Evolutionary conservation across 2,329 filamentous ascomycete genomes (phyloP).

Genomic region (Aspergillus candidus): DNA sequence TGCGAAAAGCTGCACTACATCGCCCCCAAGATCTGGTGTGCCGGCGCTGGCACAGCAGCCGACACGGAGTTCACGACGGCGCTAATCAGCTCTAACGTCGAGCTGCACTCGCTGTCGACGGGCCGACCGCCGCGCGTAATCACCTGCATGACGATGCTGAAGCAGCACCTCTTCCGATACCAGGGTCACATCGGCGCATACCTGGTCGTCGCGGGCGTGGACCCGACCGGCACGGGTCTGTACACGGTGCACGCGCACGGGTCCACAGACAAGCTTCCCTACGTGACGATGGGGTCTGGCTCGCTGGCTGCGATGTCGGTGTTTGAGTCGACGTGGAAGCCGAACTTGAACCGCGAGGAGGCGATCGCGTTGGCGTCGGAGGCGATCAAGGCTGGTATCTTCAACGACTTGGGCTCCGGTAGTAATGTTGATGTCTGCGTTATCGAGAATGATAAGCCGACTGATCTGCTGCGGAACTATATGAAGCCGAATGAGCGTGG

Average conservation of each 20-base stretch:
- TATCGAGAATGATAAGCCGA: conserved; percentile 93
- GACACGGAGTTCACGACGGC: conserved; percentile 99
- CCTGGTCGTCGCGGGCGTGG: conserved; percentile 91
- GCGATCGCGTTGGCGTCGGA: conserved; percentile 78
- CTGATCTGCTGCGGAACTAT: conserved; percentile 77
- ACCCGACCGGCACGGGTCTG: conserved; percentile 88
- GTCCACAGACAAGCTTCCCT: conserved; percentile 95
- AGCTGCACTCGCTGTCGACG: conserved; percentile 92
- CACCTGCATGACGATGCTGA: conserved; percentile 98
- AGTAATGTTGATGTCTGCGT: conserved; percentile 96
- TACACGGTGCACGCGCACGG: conserved; percentile 99
- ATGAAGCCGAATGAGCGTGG: conserved; percentile 87
- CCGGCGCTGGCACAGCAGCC: conserved; percentile 92
- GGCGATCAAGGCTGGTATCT: conserved; percentile 93
- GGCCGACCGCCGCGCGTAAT: conserved; percentile 95
- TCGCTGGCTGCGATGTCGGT: conserved; percentile 96
- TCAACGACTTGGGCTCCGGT: conserved; percentile 94
- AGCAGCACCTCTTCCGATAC: conserved; percentile 98
- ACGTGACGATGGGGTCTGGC: conserved; percentile 98
- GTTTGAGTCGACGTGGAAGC: conserved; percentile 94
- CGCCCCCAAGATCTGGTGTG: conserved; percentile 97
- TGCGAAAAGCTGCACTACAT: conserved; percentile 99
- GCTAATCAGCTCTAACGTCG: conserved; percentile 96
- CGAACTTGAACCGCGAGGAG: conserved; percentile 66
- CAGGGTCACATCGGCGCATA: conserved; percentile 98